phyloP scores from a whole-genome alignment of 2,329 filamentous ascomycete genomes.

The Grosmannia serpens region DNA sequence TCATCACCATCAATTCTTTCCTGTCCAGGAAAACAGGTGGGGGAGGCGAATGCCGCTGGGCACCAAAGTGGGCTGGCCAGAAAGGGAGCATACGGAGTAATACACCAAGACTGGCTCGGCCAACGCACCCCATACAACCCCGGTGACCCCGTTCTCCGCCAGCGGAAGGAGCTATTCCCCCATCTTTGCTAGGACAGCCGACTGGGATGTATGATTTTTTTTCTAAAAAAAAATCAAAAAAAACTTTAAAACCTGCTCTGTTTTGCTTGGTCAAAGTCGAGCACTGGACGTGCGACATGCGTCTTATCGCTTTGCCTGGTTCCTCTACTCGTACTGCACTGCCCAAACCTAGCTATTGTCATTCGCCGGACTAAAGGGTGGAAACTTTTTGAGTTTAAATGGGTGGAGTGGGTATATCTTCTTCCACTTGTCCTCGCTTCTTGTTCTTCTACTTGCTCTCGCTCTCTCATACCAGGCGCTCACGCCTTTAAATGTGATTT shows the following conservation, averaged over 20 bases:
- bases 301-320: no score
- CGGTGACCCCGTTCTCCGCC: neutral
- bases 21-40: neutral
- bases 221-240: no score
- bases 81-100: neutral
- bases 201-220: neutral
- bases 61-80: neutral
- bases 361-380: neutral
- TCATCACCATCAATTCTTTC: neutral
- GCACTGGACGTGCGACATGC: no score
- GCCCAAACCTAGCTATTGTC: no score
- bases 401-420: neutral
- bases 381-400: neutral
- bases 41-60: neutral
- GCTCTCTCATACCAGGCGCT: neutral
- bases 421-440: no score
- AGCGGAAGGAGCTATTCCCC: neutral
- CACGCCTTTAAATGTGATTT: no score
- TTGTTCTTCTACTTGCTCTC: neutral
- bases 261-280: no score
- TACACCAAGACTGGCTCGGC: neutral
- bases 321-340: no score
- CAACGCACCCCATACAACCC: neutral
- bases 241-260: no score
- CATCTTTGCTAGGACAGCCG: neutral